Conservation (phyloP, 1,284 basidiomycete species). For the Puccinia hordei region DNA sequence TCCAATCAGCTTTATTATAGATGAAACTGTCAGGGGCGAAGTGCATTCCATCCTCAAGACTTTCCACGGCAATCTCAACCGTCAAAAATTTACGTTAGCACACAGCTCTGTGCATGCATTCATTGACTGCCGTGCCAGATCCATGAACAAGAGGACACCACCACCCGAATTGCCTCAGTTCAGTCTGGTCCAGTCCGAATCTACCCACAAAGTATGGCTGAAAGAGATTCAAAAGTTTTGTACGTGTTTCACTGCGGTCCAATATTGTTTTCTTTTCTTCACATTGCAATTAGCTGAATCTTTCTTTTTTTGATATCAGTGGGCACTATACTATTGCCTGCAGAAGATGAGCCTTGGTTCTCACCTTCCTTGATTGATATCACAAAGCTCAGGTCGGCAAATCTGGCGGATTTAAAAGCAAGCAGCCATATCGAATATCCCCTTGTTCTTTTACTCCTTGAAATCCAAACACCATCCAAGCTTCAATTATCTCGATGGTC, state of each 20-base stretch:
- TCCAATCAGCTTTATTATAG: slow-evolving; percentile 5
- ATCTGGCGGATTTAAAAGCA: not conserved
- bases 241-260: not conserved
- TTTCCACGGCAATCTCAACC: slow-evolving; percentile 18
- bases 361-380: slow-evolving; percentile 9
- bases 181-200: not conserved
- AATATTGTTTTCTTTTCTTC: slow-evolving; percentile 3
- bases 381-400: not conserved
- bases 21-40: not conserved
- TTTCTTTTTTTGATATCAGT: slow-evolving; percentile 7
- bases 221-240: slow-evolving; percentile 19
- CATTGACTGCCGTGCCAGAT: slow-evolving; percentile 16
- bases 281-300: not conserved
- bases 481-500: slow-evolving; percentile 2
- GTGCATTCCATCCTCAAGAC: slow-evolving; percentile 2
- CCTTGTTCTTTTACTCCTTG: not conserved
- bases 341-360: not conserved
- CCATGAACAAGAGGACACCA: slow-evolving; percentile 7
- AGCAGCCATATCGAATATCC: not conserved
- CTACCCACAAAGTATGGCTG: slow-evolving; percentile 4
- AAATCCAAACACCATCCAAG: slow-evolving; percentile 5
- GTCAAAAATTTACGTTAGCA: slow-evolving; percentile 4
- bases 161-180: slow-evolving; percentile 3
- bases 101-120: not conserved
- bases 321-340: slow-evolving; percentile 4